These are phyloP conservation scores for Strigomonas galati DNA, from an alignment of 208 protist species.

Conservation along the genomic window DNA sequence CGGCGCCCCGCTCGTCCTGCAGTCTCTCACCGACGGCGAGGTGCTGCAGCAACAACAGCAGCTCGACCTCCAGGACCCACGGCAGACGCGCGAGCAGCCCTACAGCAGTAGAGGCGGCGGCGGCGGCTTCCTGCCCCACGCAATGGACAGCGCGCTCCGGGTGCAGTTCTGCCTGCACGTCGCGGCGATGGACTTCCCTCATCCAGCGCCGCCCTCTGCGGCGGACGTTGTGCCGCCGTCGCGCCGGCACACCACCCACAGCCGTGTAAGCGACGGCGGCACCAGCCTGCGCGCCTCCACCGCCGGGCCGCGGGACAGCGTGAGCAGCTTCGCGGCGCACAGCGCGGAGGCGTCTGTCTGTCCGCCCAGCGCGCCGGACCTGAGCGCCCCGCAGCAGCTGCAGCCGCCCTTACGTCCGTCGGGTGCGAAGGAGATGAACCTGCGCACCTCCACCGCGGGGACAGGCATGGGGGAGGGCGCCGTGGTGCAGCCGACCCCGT, in stretches of 20 bases:
- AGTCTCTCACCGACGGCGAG: conserved; percentile 20
- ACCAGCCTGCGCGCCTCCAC: conserved; percentile 2
- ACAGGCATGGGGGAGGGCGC: not conserved
- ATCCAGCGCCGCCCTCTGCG: not conserved
- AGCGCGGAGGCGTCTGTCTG: not conserved
- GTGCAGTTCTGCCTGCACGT: conserved; percentile 9
- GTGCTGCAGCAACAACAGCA: not conserved
- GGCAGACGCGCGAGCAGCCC: not conserved
- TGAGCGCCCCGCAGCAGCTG: too few relatives aligned
- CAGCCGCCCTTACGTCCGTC: too few relatives aligned
- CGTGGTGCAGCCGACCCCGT: not conserved
- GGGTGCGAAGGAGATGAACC: not conserved
- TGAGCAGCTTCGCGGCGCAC: not conserved
- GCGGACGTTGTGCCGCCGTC: not conserved
- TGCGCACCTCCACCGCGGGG: not conserved
- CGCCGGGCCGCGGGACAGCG: not conserved
- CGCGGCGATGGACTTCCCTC: conserved; percentile 2
- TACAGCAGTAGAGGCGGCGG: not conserved
- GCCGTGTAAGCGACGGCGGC: not conserved
- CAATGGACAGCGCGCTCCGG: not conserved
- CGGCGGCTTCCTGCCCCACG: not conserved
- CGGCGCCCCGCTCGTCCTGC: conserved; percentile 33
- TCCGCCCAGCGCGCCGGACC: not conserved
- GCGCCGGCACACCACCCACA: not conserved
- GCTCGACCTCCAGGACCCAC: not conserved